Conservation (phyloP, 768 basidiomycete genomes). For the Tulasnella sp. region DNA sequence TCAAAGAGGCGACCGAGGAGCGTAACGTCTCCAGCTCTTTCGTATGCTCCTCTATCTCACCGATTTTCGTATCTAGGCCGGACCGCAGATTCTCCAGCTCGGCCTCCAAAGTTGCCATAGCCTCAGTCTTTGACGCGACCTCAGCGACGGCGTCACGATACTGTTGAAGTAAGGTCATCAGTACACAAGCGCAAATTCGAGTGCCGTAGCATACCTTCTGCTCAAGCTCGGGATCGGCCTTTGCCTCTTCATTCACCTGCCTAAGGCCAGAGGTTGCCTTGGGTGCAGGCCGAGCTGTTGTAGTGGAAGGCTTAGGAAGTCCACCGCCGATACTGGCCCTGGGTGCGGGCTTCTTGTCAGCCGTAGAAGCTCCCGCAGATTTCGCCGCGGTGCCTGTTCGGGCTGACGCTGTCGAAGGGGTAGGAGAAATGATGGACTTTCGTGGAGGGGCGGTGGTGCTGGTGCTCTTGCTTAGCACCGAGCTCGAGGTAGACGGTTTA, state of each 20-base stretch:
- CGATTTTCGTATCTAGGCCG: background rate
- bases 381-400: background rate
- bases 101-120: slow-evolving; percentile 1
- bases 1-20: background rate
- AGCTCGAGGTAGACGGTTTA: background rate
- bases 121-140: slow-evolving; percentile 17
- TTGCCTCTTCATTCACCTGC: slow-evolving; percentile 16
- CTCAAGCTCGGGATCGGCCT: slow-evolving; percentile 21
- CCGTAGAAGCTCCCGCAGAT: background rate
- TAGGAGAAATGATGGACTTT: slow-evolving; percentile 12
- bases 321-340: slow-evolving; percentile 1
- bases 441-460: background rate
- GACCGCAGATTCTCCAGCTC: slow-evolving; percentile 9
- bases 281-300: background rate
- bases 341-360: slow-evolving; percentile 4
- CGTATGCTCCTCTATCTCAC: slow-evolving; percentile 7
- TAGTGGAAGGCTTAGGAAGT: background rate
- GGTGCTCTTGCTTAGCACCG: background rate
- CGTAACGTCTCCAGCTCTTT: slow-evolving; percentile 17
- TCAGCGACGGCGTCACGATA: slow-evolving; percentile 12
- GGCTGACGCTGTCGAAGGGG: slow-evolving; percentile 13
- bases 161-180: slow-evolving; percentile 1
- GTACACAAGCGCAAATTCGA: background rate
- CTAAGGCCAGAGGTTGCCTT: background rate
- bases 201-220: slow-evolving; percentile 6